Evolutionary conservation across 805 yeast genomes (phyloP), one percentile per base, ranked within the genome.

Genomic region (Priceomyces carsonii): DNA sequence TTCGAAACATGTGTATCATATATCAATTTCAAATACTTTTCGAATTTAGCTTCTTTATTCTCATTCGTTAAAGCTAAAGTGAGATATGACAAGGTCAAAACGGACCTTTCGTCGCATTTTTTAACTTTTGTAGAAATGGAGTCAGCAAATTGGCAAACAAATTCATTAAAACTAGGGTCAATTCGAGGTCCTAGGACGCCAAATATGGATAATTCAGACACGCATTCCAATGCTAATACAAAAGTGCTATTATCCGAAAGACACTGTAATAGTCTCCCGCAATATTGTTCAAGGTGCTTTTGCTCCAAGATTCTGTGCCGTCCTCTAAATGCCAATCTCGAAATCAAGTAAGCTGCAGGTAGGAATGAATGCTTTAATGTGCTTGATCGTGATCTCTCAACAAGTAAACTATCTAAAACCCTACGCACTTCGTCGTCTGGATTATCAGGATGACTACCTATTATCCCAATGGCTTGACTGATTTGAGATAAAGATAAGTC

Each of bases 1-100:
- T 84, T 87, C 0, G 88, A 74, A 4, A 53, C 55, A 52, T 83
- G 80, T 0, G 85, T 71, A 3, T 75, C 81, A 46, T 71, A 79
- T 1, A 88, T 48, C 1, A 58, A 45, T 6, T 66, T 53, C 29
- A 82, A 75, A 36, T 65, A 66, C 1, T 65, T 53, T 8, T 48
- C 44, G 12, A 63, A 55, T 3, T 36, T 45, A 6, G 36, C 44
- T 2, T 47, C 49, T 3, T 21, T 26, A 17, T 19, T 12, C 9
- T 42, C 36, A 2, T 33, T 18, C 1, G 18, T 21, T 8, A 36
- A 33, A 1, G 63, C 52, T 24, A 85, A 51, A 0, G 84, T 66
- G 2, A 86, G 44, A 37, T 71, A 64, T 0, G 88, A 76, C 53
- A 82, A 69, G 0, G 84, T 63, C 24, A 77, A 51, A 4, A 78